Conservation (phyloP, 805 yeast genomes). For the Blastobotrys robertii region DNA sequence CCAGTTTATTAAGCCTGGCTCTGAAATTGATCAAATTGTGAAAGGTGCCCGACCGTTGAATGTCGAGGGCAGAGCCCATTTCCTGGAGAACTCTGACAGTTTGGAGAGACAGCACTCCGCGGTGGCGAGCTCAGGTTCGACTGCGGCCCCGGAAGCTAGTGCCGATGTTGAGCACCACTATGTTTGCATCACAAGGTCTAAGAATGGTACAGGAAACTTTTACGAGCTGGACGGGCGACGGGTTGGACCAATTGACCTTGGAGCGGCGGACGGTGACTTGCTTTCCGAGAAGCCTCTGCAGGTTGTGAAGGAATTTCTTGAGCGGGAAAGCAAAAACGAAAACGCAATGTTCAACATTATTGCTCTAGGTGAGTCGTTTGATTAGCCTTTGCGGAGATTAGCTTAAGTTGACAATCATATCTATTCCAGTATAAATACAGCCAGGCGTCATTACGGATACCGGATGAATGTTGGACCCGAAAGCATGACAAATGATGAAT, state of each 20-base stretch:
- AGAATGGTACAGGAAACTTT: conserved; percentile 38
- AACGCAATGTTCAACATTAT: conserved; percentile 55
- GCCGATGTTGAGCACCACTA: conserved; percentile 59
- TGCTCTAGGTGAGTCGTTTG: conserved; percentile 42
- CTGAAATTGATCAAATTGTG: conserved; percentile 23
- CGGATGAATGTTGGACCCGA: too few relatives aligned
- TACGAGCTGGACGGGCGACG: conserved; percentile 89
- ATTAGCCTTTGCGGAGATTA: background rate
- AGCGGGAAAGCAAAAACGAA: conserved; percentile 25
- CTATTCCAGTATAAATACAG: background rate
- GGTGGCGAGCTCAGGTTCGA: conserved; percentile 30
- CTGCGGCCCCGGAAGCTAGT: conserved; percentile 32
- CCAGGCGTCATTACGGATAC: too few relatives aligned
- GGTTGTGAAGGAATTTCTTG: conserved; percentile 60
- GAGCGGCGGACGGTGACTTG: conserved; percentile 41
- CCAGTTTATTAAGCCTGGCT: conserved; percentile 22
- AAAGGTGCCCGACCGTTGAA: conserved; percentile 17
- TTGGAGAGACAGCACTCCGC: conserved; percentile 33
- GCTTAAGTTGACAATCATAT: background rate
- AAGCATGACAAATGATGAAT: too few relatives aligned
- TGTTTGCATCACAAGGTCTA: conserved; percentile 53
- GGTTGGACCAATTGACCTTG: conserved; percentile 61
- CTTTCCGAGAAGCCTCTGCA: conserved; percentile 39
- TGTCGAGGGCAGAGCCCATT: conserved; percentile 30
- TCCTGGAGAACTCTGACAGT: conserved; percentile 34